Evolutionary conservation across 2,329 filamentous ascomycete genomes (phyloP).

Genomic region (Hypoxylon rubiginosum): DNA sequence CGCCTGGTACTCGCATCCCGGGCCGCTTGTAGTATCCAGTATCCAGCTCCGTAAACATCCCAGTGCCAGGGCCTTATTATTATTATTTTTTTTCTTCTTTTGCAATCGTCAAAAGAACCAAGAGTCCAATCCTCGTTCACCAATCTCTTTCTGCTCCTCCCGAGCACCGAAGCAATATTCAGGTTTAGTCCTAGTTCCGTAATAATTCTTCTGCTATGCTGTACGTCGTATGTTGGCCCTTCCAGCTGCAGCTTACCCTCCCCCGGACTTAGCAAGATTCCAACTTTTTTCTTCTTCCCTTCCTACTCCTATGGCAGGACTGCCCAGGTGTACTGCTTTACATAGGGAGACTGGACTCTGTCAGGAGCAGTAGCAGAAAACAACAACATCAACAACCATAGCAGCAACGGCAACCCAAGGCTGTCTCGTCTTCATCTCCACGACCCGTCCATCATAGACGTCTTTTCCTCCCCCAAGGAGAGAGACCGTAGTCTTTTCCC

Average conservation of each 20-base stretch:
- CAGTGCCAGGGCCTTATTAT: constrained; percentile 31
- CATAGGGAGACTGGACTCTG: constrained; percentile 26
- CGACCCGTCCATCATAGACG: not conserved
- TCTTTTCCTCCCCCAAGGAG: constrained; percentile 8
- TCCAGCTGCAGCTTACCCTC: constrained; percentile 37
- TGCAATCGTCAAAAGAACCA: constrained; percentile 27
- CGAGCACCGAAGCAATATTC: constrained; percentile 30
- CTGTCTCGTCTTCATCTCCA: constrained; percentile 4
- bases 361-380: constrained; percentile 27
- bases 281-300: constrained; percentile 23
- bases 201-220: constrained; percentile 41
- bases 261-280: constrained; percentile 38
- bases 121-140: constrained; percentile 45
- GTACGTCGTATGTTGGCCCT: constrained; percentile 42
- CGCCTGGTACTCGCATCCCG: constrained; percentile 29
- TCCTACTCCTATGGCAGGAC: constrained; percentile 26
- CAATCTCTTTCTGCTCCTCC: constrained; percentile 39
- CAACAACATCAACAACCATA: constrained; percentile 21
- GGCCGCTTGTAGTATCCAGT: constrained; percentile 38
- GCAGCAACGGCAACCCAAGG: constrained; percentile 12
- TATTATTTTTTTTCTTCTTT: constrained; percentile 29
- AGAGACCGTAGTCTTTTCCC: constrained; percentile 1
- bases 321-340: constrained; percentile 27
- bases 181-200: constrained; percentile 32
- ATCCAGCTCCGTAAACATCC: constrained; percentile 45